Percentiles rank a stretch among this genome's conserved stretches.
phyloP scores from a whole-genome alignment of 805 yeast species.

The Kazachstania psychrophila region DNA sequence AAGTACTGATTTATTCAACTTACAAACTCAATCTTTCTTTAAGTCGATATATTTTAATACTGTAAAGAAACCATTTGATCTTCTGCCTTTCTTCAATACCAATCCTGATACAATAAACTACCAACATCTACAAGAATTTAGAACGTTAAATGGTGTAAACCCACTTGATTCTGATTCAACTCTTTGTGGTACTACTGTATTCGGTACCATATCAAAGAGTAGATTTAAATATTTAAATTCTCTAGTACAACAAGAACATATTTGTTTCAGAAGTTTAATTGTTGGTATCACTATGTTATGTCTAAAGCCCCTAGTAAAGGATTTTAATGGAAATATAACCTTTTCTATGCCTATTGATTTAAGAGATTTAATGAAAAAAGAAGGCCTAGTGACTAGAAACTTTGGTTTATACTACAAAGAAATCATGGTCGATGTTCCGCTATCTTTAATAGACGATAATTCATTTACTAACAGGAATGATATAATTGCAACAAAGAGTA shows the following conservation, averaged over 20 bases:
- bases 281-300: constrained; percentile 24
- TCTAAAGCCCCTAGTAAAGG: constrained; percentile 17
- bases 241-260: constrained; percentile 13
- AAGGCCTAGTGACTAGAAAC: constrained; percentile 6
- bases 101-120: background rate
- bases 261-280: constrained; percentile 20
- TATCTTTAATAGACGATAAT: constrained; percentile 17
- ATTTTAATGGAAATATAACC: constrained; percentile 13
- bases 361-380: constrained; percentile 9
- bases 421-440: constrained; percentile 21
- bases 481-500: too few species aligned
- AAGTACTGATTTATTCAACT: constrained; percentile 17
- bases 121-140: constrained; percentile 5
- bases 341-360: constrained; percentile 21
- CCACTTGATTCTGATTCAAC: constrained; percentile 9
- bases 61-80: constrained; percentile 20
- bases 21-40: constrained; percentile 24
- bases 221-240: constrained; percentile 12
- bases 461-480: constrained; percentile 4
- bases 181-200: constrained; percentile 24
- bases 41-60: constrained; percentile 18
- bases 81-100: constrained; percentile 3
- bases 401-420: constrained; percentile 23
- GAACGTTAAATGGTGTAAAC: constrained; percentile 6
- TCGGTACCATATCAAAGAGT: constrained; percentile 16